Base-by-base conservation (phyloP, 1,284 basidiomycete species). In the Moesziomyces aphidis region DNA sequence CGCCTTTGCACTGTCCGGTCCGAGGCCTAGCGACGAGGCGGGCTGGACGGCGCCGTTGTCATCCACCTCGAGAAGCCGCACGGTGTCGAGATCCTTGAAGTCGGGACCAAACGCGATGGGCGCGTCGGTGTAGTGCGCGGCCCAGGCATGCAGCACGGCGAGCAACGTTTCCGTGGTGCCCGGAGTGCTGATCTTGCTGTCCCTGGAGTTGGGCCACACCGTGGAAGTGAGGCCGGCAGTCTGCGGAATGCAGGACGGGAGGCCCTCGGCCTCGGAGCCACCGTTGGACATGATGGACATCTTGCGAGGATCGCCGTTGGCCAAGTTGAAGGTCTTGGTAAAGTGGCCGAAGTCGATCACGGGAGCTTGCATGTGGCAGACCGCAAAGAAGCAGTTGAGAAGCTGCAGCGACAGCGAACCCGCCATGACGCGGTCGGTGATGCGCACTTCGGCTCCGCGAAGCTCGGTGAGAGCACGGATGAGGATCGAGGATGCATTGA, bases 281-380 rank as follows among this genome's bases (percentile, higher is more conserved):
- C 80, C 80, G 48, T 82, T 82, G 36, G 73, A 57, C 77, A 80
- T 82, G 63, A 76, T 69, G 11, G 76, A 69, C 82, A 83, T 83
- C 39, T 79, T 63, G 23, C 73, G 55, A 0, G 71, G 54, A 42
- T 83, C 73, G 34, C 82, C 82, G 43, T 77, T 75, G n/a, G 82
- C 60, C 21, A 50, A 31, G 47, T 83, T 83, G 67, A 82, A 81
- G 1, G 78, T 74, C 28, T 74, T 63, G 44, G 66, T 65, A 48
- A 83, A 82, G 26, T 76, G 72, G 15, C 58, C 72, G 48, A 82
- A 81, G 55, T 81, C 78, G 24, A 82, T 48, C 22, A 80, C 64
- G 19, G 82, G 81, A 10, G 77, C 67, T 42, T 81, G 76, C 56
- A 79, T 78, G 58, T 80, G 80, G 34, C 78, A 72, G 6, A 78